Evolutionary conservation across 2,329 filamentous ascomycete genomes (phyloP).

Genomic region (Sporothrix dimorphospora): DNA sequence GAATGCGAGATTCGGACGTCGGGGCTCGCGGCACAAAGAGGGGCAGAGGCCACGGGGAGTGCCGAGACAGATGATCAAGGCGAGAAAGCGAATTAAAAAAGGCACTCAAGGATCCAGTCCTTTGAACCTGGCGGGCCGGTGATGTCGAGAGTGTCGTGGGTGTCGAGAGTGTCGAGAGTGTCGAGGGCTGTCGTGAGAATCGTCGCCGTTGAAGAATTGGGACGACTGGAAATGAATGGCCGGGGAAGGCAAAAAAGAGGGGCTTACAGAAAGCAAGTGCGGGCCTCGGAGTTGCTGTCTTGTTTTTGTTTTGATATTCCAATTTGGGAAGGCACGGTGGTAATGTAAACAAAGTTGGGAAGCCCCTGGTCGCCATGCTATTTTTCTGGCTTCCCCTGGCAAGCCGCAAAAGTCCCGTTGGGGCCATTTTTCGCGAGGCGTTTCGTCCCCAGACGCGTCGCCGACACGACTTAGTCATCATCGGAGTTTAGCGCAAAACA

Average conservation of each 20-base stretch:
- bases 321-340: constrained; percentile 28
- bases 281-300: constrained; percentile 14
- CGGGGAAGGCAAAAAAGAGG: constrained; percentile 13
- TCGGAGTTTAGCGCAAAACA: not conserved
- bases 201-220: constrained; percentile 24
- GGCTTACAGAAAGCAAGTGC: constrained; percentile 27
- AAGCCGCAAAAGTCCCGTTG: not conserved
- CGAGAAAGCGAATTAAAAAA: not conserved
- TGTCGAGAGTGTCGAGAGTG: constrained; percentile 6
- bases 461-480: constrained; percentile 11
- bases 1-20: constrained; percentile 9
- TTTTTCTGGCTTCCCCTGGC: not conserved
- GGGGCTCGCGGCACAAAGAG: not conserved
- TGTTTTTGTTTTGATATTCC: constrained; percentile 31
- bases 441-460: constrained; percentile 5
- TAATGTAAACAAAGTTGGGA: constrained; percentile 32
- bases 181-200: constrained; percentile 20
- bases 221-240: not conserved
- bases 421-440: not conserved
- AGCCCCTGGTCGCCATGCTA: constrained; percentile 11
- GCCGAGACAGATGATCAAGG: not conserved
- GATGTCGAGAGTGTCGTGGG: constrained; percentile 4
- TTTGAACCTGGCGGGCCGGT: constrained; percentile 16
- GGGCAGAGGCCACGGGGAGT: not conserved
- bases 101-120: constrained; percentile 32